Conservation (phyloP, 208 protist species). For the Herpetomonas samuelpessoai region DNA sequence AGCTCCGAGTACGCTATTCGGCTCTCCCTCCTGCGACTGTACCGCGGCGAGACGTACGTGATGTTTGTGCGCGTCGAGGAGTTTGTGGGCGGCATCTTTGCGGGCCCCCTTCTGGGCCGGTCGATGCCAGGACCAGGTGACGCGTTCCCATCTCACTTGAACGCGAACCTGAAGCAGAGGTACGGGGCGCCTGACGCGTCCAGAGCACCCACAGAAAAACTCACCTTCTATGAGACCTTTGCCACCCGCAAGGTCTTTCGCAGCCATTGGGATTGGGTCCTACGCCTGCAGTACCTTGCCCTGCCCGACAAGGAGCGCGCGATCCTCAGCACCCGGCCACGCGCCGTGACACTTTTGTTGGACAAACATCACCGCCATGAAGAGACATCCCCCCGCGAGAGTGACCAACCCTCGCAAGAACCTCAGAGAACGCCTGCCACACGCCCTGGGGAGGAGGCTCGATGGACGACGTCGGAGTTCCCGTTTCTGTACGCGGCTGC, state of each 20-base stretch:
- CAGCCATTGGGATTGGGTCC: conserved; percentile 41
- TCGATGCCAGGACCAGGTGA: neutral
- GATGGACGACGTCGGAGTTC: too few relatives aligned
- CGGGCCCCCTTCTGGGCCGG: neutral
- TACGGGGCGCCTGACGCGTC: neutral
- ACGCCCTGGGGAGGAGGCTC: too few relatives aligned
- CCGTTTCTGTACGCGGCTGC: neutral
- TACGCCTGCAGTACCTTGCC: conserved; percentile 35
- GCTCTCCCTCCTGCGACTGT: conserved; percentile 34
- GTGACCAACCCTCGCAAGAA: too few relatives aligned
- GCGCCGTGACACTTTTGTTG: too few relatives aligned
- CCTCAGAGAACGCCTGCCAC: too few relatives aligned
- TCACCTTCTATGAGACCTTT: neutral
- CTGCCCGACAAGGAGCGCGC: conserved; percentile 23
- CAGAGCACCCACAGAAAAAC: neutral
- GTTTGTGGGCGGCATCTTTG: neutral
- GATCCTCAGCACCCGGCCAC: conserved; percentile 21
- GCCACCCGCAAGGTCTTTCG: conserved; percentile 17
- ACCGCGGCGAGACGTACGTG: conserved; percentile 64
- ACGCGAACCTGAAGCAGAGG: neutral
- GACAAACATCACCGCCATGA: too few relatives aligned
- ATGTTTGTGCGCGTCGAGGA: conserved; percentile 23
- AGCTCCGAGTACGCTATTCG: conserved; percentile 15
- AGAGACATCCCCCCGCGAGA: too few relatives aligned
- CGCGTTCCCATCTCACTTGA: too few relatives aligned